These are phyloP conservation scores for Globisporangium spinosum DNA, from an alignment of 352 stramenopile species.

Conservation along the genomic window DNA sequence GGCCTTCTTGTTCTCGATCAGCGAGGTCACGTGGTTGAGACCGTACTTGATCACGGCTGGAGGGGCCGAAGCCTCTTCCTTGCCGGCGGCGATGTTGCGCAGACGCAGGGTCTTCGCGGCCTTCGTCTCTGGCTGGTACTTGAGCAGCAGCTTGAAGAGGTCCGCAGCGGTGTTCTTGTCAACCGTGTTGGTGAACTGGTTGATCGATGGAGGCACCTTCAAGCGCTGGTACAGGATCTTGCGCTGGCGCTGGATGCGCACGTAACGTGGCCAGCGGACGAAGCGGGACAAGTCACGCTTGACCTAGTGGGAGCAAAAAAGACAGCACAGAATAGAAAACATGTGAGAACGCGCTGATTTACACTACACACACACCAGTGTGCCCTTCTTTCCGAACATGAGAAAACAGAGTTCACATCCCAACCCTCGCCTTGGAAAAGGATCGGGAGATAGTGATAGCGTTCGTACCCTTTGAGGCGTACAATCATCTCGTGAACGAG, in stretches of 20 bases:
- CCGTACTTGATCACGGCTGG: conserved; percentile 96
- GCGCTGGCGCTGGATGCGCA: conserved; percentile 98
- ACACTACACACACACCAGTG: not conserved
- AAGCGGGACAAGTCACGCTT: conserved; percentile 97
- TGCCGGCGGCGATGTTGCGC: conserved; percentile 94
- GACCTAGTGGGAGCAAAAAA: conserved; percentile 52
- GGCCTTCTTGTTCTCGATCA: conserved; percentile 99
- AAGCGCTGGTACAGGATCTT: conserved; percentile 98
- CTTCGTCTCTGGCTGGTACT: conserved; percentile 99
- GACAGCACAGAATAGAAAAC: not conserved
- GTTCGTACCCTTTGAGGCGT: conserved; percentile 80
- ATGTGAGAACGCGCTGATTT: conserved; percentile 8
- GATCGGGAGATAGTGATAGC: conserved; percentile 21
- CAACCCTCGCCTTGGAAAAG: not conserved
- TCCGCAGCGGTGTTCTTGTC: conserved; percentile 98
- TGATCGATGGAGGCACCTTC: conserved; percentile 98
- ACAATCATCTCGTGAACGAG: conserved; percentile 13
- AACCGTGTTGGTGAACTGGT: conserved; percentile 98
- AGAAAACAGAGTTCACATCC: conserved; percentile 17
- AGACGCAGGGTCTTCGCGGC: conserved; percentile 96
- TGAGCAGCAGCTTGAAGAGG: conserved; percentile 98
- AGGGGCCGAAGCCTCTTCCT: conserved; percentile 86
- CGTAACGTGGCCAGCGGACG: conserved; percentile 98
- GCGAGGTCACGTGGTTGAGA: conserved; percentile 98
- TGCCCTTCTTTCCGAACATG: not conserved